Evolutionary conservation across 106 monocot species (phyloP), one percentile per base, ranked within the genome.

Genomic region (Allium cepa): DNA sequence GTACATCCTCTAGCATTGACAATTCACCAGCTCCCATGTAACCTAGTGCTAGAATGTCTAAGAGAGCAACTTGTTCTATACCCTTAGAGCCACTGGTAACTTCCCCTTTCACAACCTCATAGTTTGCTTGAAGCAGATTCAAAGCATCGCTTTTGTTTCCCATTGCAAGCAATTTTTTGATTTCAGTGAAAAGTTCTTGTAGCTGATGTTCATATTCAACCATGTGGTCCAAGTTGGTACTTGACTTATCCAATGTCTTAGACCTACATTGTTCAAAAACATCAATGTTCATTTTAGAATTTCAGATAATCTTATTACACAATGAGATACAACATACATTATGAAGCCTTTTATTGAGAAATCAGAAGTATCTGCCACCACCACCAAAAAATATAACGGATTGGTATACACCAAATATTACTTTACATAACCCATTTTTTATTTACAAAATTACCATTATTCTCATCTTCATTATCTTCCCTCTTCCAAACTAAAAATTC

Each of bases 31-130:
- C 53, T 59, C 60, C 69, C 67, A 90, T 71, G 57, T 89, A 94
- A 69, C 93, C 93, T 75, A 89, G 73, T 27, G 90, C 89, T 69
- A 94, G 17, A 55, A 84, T 68, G 65, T 90, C 90, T 46, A 94
- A 79, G 63, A 81, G 56, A 75, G 93, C 89, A 82, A 87, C 93
- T 80, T 87, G 86, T 56, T 90, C 90, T 55, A 94, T 84, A 63
- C 81, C 83, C 71, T 66, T 80, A 10, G 22, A 63, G 57, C 90
- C 90, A 77, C 57, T 64, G 27, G 70, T 68, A 27, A 87, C 68
- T 50, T 87, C 80, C 60, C 87, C 86, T 76, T 78, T 90, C 26
- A 82, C 90, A 26, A 63, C 52, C 75, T 90, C 80, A 79, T 82
- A 90, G 69, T 90, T 94, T 72, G 90, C 93, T 67, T 77, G 70